Conservation (phyloP, 257 asterid species). For the Thymus quinquecostatus region DNA sequence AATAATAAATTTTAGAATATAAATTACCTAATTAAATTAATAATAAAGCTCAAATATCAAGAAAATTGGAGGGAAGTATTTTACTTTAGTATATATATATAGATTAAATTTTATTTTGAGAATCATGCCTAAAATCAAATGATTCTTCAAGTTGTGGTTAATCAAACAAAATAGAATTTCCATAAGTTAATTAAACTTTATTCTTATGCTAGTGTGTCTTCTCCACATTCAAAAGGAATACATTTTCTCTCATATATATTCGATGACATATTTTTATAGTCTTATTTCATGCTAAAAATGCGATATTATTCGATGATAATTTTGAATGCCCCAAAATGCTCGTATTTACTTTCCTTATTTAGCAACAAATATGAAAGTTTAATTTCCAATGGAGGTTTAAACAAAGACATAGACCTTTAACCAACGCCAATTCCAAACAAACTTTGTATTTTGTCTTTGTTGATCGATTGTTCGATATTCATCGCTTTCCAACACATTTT, state of each 20-base stretch:
- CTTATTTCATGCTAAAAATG: not conserved
- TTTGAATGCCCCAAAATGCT: not conserved
- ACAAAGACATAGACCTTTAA: slow-evolving; percentile 25
- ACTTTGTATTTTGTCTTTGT: slow-evolving; percentile 22
- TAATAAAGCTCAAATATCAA: too few relatives aligned
- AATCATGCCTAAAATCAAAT: too few relatives aligned
- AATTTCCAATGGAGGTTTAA: slow-evolving; percentile 3
- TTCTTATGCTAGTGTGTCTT: not conserved
- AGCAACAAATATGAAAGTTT: not conserved
- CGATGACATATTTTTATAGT: not conserved
- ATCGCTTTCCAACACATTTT: slow-evolving; percentile 18
- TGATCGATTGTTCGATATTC: slow-evolving; percentile 12
- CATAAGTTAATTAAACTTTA: not conserved
- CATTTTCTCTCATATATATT: not conserved
- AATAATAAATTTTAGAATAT: too few relatives aligned
- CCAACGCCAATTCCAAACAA: slow-evolving; percentile 28
- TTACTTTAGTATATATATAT: too few relatives aligned
- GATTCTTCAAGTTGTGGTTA: too few relatives aligned
- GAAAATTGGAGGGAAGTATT: too few relatives aligned
- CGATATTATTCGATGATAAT: not conserved
- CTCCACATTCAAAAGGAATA: not conserved
- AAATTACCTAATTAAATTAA: too few relatives aligned
- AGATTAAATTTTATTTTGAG: too few relatives aligned
- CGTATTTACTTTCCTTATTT: not conserved
- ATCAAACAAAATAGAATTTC: too few relatives aligned